These are phyloP conservation scores for Trichosanthes truncata DNA, from an alignment of 306 rosid species.

Conservation along the genomic window DNA sequence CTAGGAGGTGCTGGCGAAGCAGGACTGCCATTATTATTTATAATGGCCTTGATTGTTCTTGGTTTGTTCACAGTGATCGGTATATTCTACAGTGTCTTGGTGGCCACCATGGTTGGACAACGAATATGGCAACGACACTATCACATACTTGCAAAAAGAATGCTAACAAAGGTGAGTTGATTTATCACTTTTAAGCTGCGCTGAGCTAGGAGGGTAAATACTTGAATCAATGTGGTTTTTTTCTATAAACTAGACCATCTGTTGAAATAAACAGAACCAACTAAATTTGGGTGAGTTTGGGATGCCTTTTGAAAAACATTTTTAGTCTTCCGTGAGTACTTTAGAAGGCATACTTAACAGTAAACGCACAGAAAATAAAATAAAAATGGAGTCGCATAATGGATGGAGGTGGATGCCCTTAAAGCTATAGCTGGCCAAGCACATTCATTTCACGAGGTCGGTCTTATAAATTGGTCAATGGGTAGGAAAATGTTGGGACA, in stretches of 20 bases:
- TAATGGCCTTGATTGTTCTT: slow-evolving; percentile 77
- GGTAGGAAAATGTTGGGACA: slow-evolving; percentile 5
- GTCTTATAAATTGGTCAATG: neutral
- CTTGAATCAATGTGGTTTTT: neutral
- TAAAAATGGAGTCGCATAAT: neutral
- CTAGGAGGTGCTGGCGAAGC: slow-evolving; percentile 99
- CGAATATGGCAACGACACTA: slow-evolving; percentile 98
- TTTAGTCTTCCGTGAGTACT: neutral
- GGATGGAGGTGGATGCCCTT: neutral
- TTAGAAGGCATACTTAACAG: no score
- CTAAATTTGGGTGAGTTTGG: neutral
- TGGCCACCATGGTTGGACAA: slow-evolving; percentile 99
- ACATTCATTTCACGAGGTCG: slow-evolving; percentile 5
- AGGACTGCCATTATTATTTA: slow-evolving; percentile 74
- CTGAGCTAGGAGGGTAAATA: neutral
- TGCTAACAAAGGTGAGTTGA: slow-evolving; percentile 76
- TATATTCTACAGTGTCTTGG: slow-evolving; percentile 94
- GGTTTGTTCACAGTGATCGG: slow-evolving; percentile 94
- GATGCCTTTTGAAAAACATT: neutral
- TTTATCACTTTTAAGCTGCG: neutral
- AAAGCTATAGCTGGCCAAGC: neutral
- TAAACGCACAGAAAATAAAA: no score
- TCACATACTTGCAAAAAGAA: slow-evolving; percentile 96
- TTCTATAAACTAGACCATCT: neutral
- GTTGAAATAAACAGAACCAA: neutral